phyloP scores from a whole-genome alignment of 2,329 filamentous ascomycete genomes.

The Botrytis tulipae region DNA sequence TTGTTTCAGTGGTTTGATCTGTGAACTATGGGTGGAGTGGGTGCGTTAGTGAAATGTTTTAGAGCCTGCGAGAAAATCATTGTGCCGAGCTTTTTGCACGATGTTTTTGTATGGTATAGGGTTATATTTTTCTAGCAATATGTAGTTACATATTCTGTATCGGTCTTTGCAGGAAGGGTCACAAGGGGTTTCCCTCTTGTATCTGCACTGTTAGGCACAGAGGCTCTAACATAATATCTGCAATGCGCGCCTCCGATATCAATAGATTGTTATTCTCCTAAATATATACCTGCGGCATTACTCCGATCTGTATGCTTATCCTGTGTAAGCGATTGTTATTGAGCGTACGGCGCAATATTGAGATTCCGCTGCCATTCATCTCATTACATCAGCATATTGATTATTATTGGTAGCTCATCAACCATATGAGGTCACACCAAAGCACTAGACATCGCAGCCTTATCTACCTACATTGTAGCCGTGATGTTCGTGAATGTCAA shows the following conservation, averaged over 20 bases:
- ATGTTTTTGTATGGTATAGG: not conserved
- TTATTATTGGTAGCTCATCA: not conserved
- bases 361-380: not conserved
- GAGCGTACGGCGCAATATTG: not conserved
- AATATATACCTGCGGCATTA: not conserved
- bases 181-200: not conserved
- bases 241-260: not conserved
- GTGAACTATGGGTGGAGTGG: not conserved
- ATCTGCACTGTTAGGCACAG: not conserved
- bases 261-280: not conserved
- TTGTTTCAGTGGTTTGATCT: not conserved
- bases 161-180: not conserved
- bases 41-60: not conserved
- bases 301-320: not conserved
- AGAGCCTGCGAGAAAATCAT: not conserved
- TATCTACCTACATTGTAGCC: not conserved
- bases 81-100: not conserved
- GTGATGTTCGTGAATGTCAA: not conserved
- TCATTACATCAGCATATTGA: not conserved
- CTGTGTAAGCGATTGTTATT: not conserved
- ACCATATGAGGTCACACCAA: not conserved
- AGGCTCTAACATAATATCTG: not conserved
- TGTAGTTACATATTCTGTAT: not conserved
- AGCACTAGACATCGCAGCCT: not conserved
- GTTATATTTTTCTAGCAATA: not conserved